Conservation (phyloP, 2,329 filamentous ascomycete species). For the Microdochium paspali region DNA sequence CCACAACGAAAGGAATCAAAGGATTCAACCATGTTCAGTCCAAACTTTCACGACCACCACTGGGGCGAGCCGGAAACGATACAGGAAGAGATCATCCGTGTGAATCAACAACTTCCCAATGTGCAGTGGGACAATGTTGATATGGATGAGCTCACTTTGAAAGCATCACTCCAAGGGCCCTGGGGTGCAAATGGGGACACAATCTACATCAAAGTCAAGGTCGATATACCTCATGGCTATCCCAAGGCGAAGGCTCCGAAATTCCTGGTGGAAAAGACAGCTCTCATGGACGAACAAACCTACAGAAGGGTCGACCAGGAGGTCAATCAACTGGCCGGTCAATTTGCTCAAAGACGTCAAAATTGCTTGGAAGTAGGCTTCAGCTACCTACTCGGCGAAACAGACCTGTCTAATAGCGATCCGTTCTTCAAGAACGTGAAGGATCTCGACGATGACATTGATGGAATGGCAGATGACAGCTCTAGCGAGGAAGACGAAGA, state of each 20-base stretch:
- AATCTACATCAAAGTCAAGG: constrained; percentile 54
- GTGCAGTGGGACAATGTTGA: constrained; percentile 56
- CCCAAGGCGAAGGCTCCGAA: constrained; percentile 46
- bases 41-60: constrained; percentile 41
- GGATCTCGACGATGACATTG: constrained; percentile 49
- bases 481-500: constrained; percentile 76
- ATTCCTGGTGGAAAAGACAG: constrained; percentile 53
- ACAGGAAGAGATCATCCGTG: constrained; percentile 55
- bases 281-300: constrained; percentile 48
- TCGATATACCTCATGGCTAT: constrained; percentile 50
- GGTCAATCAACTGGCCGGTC: constrained; percentile 44
- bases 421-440: constrained; percentile 55
- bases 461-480: constrained; percentile 59
- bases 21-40: constrained; percentile 41
- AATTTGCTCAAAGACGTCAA: constrained; percentile 46
- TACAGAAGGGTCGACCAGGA: constrained; percentile 44
- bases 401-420: constrained; percentile 50
- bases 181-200: constrained; percentile 48
- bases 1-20: constrained; percentile 41
- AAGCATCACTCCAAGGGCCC: constrained; percentile 54
- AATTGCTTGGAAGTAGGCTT: constrained; percentile 55
- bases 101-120: constrained; percentile 52
- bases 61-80: constrained; percentile 54
- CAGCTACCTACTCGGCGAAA: constrained; percentile 54
- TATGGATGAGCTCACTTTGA: constrained; percentile 49